Percentiles rank a stretch among this genome's conserved stretches.
These are phyloP conservation scores for Hyaloscypha bicolor DNA, from an alignment of 495 filamentous ascomycete genomes.

Conservation along the genomic window DNA sequence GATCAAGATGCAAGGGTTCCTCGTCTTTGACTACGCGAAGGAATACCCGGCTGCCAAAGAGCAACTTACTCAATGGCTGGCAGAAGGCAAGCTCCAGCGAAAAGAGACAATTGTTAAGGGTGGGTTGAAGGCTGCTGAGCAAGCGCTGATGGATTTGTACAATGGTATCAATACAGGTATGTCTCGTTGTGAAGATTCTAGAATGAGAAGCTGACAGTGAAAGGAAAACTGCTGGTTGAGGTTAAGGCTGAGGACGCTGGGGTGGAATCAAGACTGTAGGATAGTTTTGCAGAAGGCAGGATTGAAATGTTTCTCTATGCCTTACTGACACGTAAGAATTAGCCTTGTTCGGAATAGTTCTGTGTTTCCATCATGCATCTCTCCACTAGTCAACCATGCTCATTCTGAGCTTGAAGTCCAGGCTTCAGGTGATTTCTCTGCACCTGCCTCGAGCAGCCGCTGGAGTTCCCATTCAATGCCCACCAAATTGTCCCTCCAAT, in stretches of 20 bases:
- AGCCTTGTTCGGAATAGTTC: too few relatives aligned
- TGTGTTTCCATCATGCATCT: too few relatives aligned
- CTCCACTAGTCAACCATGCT: too few relatives aligned
- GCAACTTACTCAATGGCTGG: slow-evolving; percentile 53
- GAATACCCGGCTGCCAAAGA: slow-evolving; percentile 40
- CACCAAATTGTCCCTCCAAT: too few relatives aligned
- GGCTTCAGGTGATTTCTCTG: too few relatives aligned
- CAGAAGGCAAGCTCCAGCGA: slow-evolving; percentile 56
- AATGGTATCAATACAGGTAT: slow-evolving; percentile 57
- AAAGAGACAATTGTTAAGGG: slow-evolving; percentile 60
- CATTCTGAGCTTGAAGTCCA: too few relatives aligned
- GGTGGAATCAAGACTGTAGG: neutral
- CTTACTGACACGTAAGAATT: too few relatives aligned
- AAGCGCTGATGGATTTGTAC: slow-evolving; percentile 53
- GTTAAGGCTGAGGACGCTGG: slow-evolving; percentile 23
- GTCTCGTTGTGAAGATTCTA: slow-evolving; percentile 8
- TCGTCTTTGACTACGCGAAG: slow-evolving; percentile 54
- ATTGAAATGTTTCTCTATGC: neutral
- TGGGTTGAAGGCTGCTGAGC: slow-evolving; percentile 52
- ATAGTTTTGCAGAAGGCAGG: neutral
- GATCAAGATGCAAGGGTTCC: slow-evolving; percentile 62
- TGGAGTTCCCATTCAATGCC: too few relatives aligned
- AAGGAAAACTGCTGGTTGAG: slow-evolving; percentile 31
- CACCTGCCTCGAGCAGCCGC: too few relatives aligned
- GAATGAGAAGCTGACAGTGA: neutral